Conservation (phyloP, 495 filamentous ascomycete species). For the Annulohypoxylon bovei region DNA sequence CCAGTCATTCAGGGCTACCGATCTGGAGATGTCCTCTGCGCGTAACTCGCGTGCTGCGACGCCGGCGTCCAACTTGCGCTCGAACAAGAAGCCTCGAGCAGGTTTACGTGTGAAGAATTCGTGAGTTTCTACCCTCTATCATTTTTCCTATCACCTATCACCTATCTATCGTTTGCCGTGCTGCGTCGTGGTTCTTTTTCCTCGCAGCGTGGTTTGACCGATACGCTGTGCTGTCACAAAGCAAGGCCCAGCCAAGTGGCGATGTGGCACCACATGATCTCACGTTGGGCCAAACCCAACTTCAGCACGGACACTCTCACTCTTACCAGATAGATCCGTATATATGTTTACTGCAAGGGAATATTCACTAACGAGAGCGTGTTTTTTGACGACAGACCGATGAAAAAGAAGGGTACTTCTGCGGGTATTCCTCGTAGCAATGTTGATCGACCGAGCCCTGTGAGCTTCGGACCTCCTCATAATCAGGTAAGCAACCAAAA, state of each 20-base stretch:
- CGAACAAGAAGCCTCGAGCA: conserved; percentile 64
- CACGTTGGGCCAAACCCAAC: conserved; percentile 36
- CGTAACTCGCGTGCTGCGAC: conserved; percentile 66
- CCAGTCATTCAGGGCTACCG: conserved; percentile 50
- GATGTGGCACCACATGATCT: conserved; percentile 51
- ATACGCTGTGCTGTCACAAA: conserved; percentile 43
- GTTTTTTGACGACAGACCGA: conserved; percentile 52
- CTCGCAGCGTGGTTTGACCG: conserved; percentile 34
- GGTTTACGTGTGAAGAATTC: conserved; percentile 73
- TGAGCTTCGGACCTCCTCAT: conserved; percentile 52
- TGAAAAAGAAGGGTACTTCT: conserved; percentile 65
- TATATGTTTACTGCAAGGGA: neutral
- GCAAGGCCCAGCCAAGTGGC: conserved; percentile 49
- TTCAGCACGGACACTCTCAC: conserved; percentile 35
- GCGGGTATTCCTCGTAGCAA: conserved; percentile 62
- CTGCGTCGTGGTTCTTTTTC: conserved; percentile 11
- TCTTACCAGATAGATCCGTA: conserved; percentile 5
- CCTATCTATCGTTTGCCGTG: conserved; percentile 11
- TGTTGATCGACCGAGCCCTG: conserved; percentile 61
- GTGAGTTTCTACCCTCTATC: conserved; percentile 60
- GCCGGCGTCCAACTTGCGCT: conserved; percentile 57
- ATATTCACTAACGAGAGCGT: conserved; percentile 30
- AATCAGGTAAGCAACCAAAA: conserved; percentile 54
- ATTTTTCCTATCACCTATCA: conserved; percentile 5
- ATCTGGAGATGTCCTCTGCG: conserved; percentile 52